These are phyloP conservation scores for Afroboletus lepidellus DNA, from an alignment of 1,284 basidiomycete species.

Conservation along the genomic window DNA sequence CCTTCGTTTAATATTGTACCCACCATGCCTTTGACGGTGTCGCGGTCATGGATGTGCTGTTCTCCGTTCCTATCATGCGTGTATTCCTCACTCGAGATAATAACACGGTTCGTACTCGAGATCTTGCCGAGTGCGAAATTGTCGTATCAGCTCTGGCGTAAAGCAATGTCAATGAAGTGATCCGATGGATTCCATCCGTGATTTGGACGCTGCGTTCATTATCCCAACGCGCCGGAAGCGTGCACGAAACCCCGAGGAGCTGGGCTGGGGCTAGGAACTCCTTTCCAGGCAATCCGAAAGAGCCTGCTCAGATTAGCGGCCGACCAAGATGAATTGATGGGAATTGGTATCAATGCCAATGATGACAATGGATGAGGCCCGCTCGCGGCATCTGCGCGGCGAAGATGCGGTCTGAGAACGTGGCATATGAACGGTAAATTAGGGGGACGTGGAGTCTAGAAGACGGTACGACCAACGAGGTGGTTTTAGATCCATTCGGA, in stretches of 20 bases:
- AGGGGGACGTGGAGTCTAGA: neutral
- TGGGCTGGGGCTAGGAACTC: neutral
- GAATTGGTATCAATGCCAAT: neutral
- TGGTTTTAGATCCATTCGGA: neutral
- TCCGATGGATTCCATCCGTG: neutral
- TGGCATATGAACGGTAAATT: neutral
- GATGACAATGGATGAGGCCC: neutral
- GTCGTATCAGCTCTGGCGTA: no score
- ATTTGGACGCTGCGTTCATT: neutral
- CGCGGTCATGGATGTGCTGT: neutral
- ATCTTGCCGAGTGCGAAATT: neutral
- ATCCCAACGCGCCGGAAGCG: neutral
- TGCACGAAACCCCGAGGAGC: neutral
- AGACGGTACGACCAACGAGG: neutral
- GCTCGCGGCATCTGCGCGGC: neutral
- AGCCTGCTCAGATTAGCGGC: no score
- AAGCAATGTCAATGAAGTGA: no score
- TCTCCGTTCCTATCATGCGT: neutral
- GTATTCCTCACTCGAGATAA: neutral
- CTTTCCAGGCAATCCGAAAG: neutral
- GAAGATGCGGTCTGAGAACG: neutral
- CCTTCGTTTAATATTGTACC: neutral
- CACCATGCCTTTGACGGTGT: neutral
- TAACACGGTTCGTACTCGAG: neutral
- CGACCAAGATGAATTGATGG: neutral